phyloP scores from a whole-genome alignment of 495 filamentous ascomycete genomes.

The Penicillium robsamsonii region DNA sequence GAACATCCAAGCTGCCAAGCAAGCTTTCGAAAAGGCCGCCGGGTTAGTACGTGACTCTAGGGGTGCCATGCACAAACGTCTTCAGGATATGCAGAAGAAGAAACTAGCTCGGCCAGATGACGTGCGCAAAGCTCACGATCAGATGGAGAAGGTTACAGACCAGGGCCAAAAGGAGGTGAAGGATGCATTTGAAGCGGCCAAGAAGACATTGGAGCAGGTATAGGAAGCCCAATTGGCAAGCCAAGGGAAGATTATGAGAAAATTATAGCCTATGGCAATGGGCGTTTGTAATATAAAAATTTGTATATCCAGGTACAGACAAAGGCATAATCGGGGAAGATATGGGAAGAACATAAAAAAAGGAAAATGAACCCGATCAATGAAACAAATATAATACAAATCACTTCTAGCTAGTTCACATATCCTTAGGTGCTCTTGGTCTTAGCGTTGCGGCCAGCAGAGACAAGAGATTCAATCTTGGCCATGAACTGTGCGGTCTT shows the following conservation, averaged over 20 bases:
- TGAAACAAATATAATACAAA: slow-evolving; percentile 31
- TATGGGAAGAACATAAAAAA: slow-evolving; percentile 5
- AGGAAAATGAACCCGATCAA: slow-evolving; percentile 11
- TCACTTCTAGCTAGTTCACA: slow-evolving; percentile 3
- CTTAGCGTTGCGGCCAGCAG: slow-evolving; percentile 29
- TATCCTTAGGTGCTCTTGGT: slow-evolving; percentile 29
- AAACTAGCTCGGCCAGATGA: slow-evolving; percentile 64
- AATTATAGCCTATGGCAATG: background rate
- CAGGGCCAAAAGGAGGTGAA: slow-evolving; percentile 65
- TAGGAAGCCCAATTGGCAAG: slow-evolving; percentile 11
- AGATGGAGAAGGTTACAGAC: slow-evolving; percentile 75
- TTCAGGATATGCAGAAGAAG: slow-evolving; percentile 57
- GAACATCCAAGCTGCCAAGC: slow-evolving; percentile 53
- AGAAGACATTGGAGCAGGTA: slow-evolving; percentile 55
- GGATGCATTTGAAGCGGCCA: slow-evolving; percentile 62
- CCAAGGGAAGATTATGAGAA: background rate
- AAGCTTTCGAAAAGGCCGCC: slow-evolving; percentile 60
- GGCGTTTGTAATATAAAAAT: slow-evolving; percentile 18
- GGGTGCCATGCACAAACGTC: slow-evolving; percentile 58
- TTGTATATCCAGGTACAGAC: slow-evolving; percentile 26
- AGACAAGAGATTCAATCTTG: slow-evolving; percentile 45
- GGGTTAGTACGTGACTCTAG: slow-evolving; percentile 54
- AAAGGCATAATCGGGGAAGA: slow-evolving; percentile 12
- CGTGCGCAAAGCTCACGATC: slow-evolving; percentile 60
- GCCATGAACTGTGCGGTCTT: slow-evolving; percentile 41